Evolutionary conservation across 768 basidiomycete species (phyloP), one percentile per base, ranked within the genome.

Genomic region (Lactarius indigo): DNA sequence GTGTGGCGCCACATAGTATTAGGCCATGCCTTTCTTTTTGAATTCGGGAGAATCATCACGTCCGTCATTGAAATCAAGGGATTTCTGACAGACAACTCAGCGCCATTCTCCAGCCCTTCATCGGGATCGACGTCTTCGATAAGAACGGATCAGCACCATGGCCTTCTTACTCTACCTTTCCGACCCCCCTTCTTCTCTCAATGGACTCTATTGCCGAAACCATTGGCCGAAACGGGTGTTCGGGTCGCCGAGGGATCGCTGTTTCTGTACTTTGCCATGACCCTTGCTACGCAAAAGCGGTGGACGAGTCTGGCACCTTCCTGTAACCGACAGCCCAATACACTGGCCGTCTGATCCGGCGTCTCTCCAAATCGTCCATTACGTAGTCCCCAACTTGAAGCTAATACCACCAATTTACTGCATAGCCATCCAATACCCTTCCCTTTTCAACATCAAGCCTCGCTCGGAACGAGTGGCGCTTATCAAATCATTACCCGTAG

Each of bases 171-270:
- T 55, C 54, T 18, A 20, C 28, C 18, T 18, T 15, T 18, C 54
- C 13, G 3, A 17, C 12, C 15, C 2, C 18, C 18, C 28, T 28
- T 55, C 54, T 8, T 31, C 54, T 55, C 28, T 28, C 54, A 55
- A 55, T 55, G 54, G 30, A 55, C 10, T n/a, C n/a, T n/a, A n/a
- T n/a, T n/a, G n/a, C n/a, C n/a, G n/a, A n/a, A n/a, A n/a, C n/a
- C n/a, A n/a, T n/a, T n/a, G n/a, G n/a, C 12, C 59, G 18, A 35
- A 26, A 13, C 8, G 47, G 39, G 59, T 17, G 15, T 58, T 6
- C 57, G 39, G 7, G 68, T 79, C 26, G 76, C 79, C 9, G 74
- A 78, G 54, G 65, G 69, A 3, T 73, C 74, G 4, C 61, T 77
- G 20, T 79, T 72, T 64, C 44, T 76, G 35, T 33, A 72, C 1